Evolutionary conservation across 192 early-diverging fungal genomes (phyloP).

Genomic region (Allomyces macrogynus): DNA sequence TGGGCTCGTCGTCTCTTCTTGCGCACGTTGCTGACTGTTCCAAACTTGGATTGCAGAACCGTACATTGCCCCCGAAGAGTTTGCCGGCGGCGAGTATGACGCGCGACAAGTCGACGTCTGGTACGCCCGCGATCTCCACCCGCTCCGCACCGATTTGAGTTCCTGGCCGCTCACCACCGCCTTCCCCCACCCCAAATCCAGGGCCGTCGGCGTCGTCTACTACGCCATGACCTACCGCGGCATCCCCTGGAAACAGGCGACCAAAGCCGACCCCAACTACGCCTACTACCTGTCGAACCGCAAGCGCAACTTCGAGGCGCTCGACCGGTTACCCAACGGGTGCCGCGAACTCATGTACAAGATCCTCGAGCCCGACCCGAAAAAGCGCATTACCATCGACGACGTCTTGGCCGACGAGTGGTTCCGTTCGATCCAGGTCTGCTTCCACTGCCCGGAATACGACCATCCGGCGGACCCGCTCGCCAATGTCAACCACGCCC

Average conservation of each 20-base stretch:
- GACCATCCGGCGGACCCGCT: not conserved
- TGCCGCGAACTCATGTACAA: slow-evolving; percentile 50
- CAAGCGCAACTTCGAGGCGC: slow-evolving; percentile 37
- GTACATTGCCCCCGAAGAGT: slow-evolving; percentile 72
- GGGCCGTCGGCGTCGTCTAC: slow-evolving; percentile 86
- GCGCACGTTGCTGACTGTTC: no score
- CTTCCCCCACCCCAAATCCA: not conserved
- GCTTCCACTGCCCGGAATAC: slow-evolving; percentile 12
- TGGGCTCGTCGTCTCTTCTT: no score
- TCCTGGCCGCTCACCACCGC: no score
- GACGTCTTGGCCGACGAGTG: slow-evolving; percentile 50
- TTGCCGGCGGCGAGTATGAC: slow-evolving; percentile 44
- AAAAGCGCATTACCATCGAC: slow-evolving; percentile 47
- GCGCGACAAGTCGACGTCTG: slow-evolving; percentile 42
- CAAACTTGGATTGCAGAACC: slow-evolving; percentile 17
- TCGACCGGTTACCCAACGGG: slow-evolving; percentile 35
- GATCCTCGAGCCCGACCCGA: slow-evolving; percentile 63
- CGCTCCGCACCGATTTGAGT: no score
- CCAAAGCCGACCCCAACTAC: slow-evolving; percentile 40
- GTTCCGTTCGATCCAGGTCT: slow-evolving; percentile 46
- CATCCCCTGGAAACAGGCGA: slow-evolving; percentile 39
- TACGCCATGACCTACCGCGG: slow-evolving; percentile 56
- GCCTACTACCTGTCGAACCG: not conserved
- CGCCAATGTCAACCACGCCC: not conserved
- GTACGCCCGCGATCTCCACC: slow-evolving; percentile 2